Percentiles rank a stretch among this genome's conserved stretches.
Conservation (phyloP, 768 basidiomycete species). For the Tricholoma hemisulphureum region DNA sequence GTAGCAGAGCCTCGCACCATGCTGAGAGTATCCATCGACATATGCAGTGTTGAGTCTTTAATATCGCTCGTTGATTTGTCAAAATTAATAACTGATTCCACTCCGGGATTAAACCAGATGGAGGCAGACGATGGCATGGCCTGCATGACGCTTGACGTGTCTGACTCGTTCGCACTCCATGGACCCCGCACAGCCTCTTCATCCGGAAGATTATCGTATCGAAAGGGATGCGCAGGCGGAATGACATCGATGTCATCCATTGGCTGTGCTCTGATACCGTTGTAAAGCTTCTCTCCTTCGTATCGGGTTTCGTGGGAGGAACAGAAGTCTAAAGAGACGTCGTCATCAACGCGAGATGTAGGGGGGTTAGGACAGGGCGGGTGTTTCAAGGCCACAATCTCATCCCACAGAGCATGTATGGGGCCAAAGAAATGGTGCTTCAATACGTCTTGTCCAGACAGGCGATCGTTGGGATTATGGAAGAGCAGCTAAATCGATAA, state of each 20-base stretch:
- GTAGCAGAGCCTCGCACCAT: background rate
- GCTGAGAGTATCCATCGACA: background rate
- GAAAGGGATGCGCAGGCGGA: background rate
- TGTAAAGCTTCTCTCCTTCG: background rate
- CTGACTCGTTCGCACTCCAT: slow-evolving; percentile 4
- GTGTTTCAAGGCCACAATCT: slow-evolving; percentile 28
- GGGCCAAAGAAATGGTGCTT: slow-evolving; percentile 29
- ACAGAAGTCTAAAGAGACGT: slow-evolving; percentile 1
- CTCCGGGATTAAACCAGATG: slow-evolving; percentile 10
- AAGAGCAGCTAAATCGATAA: slow-evolving; percentile 24
- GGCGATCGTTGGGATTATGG: slow-evolving; percentile 22
- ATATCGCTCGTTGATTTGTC: background rate
- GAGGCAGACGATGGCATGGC: slow-evolving; percentile 29
- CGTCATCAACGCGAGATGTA: slow-evolving; percentile 9
- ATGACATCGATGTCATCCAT: background rate
- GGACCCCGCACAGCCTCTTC: background rate
- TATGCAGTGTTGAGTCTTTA: background rate
- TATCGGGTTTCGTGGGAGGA: background rate
- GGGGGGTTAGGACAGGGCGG: slow-evolving; percentile 29
- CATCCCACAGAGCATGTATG: slow-evolving; percentile 27
- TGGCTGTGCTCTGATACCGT: background rate
- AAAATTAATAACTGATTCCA: background rate
- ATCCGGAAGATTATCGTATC: background rate
- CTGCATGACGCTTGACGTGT: slow-evolving; percentile 16
- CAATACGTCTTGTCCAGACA: slow-evolving; percentile 26